Conservation (phyloP, 257 asterid genomes). For the Solanum medicagineum region DNA sequence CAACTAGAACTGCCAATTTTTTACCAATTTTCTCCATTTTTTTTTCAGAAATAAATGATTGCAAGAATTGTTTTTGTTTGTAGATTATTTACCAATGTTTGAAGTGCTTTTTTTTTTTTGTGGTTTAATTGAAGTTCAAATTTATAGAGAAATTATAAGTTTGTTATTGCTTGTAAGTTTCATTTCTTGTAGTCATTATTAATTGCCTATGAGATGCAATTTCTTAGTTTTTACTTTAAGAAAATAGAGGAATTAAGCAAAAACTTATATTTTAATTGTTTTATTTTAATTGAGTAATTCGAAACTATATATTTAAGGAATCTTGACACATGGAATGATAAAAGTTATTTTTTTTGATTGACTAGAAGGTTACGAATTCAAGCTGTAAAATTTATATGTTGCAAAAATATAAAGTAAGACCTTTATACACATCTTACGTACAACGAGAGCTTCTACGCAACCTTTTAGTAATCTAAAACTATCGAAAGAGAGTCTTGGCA, state of each 20-base stretch:
- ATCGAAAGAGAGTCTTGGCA: not conserved
- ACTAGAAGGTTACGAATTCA: fast-evolving
- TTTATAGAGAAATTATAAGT: not conserved
- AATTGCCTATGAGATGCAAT: not conserved
- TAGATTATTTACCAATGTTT: not conserved
- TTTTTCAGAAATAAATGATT: not conserved
- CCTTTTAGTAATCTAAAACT: not conserved
- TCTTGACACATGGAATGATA: not conserved
- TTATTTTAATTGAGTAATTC: not conserved
- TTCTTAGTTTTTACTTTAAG: not conserved
- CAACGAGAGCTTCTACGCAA: not conserved
- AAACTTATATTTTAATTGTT: not conserved
- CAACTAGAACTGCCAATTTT: conserved; percentile 65
- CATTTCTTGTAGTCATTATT: not conserved
- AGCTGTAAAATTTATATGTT: not conserved
- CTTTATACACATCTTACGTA: too few species aligned
- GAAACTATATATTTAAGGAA: not conserved
- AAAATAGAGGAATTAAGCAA: not conserved
- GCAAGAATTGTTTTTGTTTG: not conserved
- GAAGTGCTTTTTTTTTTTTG: not conserved
- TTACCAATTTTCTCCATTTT: conserved; percentile 40
- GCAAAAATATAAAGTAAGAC: too few species aligned
- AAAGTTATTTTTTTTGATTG: not conserved
- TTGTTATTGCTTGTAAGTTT: not conserved
- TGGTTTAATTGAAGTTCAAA: not conserved